Evolutionary conservation across 2,329 filamentous ascomycete species (phyloP).

Genomic region (Talaromyces piceae): DNA sequence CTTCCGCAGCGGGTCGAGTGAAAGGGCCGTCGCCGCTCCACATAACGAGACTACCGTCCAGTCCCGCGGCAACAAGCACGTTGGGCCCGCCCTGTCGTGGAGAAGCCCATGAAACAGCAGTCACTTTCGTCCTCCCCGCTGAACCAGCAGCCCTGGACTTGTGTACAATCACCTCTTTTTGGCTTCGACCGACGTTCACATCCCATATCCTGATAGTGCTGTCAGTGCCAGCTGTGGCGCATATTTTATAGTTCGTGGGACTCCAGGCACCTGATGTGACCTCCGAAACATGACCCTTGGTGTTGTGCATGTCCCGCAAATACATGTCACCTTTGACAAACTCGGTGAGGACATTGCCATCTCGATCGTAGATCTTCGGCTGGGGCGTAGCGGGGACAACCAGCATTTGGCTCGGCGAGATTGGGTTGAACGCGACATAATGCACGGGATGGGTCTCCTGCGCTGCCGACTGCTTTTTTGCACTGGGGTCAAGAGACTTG

Average conservation of each 20-base stretch:
- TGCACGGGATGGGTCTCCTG: slow-evolving; percentile 84
- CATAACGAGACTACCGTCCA: slow-evolving; percentile 87
- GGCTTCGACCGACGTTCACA: slow-evolving; percentile 78
- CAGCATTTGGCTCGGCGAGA: slow-evolving; percentile 71
- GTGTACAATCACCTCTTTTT: slow-evolving; percentile 92
- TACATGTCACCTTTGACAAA: slow-evolving; percentile 99
- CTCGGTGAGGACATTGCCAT: slow-evolving; percentile 77
- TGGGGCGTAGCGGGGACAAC: slow-evolving; percentile 85
- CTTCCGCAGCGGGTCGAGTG: slow-evolving; percentile 70
- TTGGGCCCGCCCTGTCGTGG: slow-evolving; percentile 69
- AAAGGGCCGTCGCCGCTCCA: slow-evolving; percentile 87
- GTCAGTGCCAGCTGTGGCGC: slow-evolving; percentile 86
- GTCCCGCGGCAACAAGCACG: slow-evolving; percentile 69
- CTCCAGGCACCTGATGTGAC: slow-evolving; percentile 87
- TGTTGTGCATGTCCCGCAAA: slow-evolving; percentile 91
- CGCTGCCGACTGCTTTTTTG: slow-evolving; percentile 60
- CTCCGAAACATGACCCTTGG: slow-evolving; percentile 92
- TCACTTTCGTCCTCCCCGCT: slow-evolving; percentile 89
- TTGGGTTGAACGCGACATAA: slow-evolving; percentile 76
- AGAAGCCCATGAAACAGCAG: slow-evolving; percentile 77
- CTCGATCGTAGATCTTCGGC: slow-evolving; percentile 79
- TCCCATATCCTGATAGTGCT: slow-evolving; percentile 97
- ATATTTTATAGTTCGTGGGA: slow-evolving; percentile 74
- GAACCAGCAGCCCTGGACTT: slow-evolving; percentile 85
- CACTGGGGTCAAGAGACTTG: slow-evolving; percentile 80